A percentile compares a stretch with the other conserved stretches of the same genome.
phyloP scores from a whole-genome alignment of 2,329 filamentous ascomycete species.

The Penicillium sp. region DNA sequence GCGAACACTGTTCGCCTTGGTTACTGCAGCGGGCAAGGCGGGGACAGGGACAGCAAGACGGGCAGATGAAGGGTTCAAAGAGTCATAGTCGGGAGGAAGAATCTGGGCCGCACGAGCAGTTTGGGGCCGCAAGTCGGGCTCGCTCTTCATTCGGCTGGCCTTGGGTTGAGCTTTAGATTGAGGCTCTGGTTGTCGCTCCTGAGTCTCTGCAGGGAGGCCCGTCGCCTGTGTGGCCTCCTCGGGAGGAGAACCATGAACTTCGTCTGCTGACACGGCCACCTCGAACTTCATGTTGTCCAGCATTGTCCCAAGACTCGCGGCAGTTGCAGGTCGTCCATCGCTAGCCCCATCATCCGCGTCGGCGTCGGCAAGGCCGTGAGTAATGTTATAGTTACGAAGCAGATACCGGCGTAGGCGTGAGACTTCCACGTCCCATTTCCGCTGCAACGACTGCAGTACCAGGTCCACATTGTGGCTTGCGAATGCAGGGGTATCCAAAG shows the following conservation, averaged over 20 bases:
- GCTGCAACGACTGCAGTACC: conserved; percentile 41
- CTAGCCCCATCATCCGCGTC: conserved; percentile 34
- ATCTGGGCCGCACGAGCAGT: conserved; percentile 27
- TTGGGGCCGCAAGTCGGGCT: conserved; percentile 24
- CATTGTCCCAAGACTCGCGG: conserved; percentile 39
- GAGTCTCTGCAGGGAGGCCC: conserved; percentile 14
- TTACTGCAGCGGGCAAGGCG: conserved; percentile 25
- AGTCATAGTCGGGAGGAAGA: conserved; percentile 24
- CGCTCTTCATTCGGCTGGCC: conserved; percentile 18
- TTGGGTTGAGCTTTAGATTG: conserved; percentile 14
- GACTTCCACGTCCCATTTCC: conserved; percentile 48
- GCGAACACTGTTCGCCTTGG: conserved; percentile 35
- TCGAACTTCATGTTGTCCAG: conserved; percentile 40
- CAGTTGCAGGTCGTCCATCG: conserved; percentile 40
- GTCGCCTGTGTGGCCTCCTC: conserved; percentile 13
- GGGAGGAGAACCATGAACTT: conserved; percentile 23
- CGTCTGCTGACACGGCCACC: conserved; percentile 31
- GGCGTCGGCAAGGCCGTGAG: conserved; percentile 33
- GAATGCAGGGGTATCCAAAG: conserved; percentile 24
- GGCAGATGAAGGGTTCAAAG: conserved; percentile 21
- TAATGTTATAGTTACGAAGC: conserved; percentile 46
- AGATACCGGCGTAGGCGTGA: conserved; percentile 45
- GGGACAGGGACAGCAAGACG: conserved; percentile 35
- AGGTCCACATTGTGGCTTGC: conserved; percentile 41
- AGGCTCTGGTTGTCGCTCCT: conserved; percentile 16